Conservation (phyloP, 1,284 basidiomycete species). For the Sporisorium reilianum region DNA sequence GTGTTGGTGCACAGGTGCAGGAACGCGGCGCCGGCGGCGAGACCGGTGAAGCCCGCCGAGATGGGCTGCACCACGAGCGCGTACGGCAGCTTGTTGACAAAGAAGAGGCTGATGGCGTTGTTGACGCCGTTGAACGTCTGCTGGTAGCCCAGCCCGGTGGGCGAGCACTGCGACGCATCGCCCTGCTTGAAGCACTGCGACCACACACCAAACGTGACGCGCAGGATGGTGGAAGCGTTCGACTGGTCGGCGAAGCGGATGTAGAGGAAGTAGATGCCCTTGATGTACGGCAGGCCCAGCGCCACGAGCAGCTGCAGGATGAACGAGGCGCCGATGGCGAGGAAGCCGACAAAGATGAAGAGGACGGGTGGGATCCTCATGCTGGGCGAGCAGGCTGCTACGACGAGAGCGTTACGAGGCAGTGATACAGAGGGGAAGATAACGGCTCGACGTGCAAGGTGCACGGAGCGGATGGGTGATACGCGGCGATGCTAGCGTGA, state of each 20-base stretch:
- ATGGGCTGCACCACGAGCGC: constrained; percentile 62
- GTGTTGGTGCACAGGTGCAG: constrained; percentile 57
- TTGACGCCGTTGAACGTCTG: constrained; percentile 32
- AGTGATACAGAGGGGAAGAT: neutral
- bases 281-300: constrained; percentile 58
- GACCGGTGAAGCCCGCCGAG: constrained; percentile 57
- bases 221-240: constrained; percentile 9
- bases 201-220: constrained; percentile 54
- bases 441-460: constrained; percentile 18
- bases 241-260: constrained; percentile 29
- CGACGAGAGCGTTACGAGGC: neutral
- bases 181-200: constrained; percentile 43
- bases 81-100: constrained; percentile 54
- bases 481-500: neutral
- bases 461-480: constrained; percentile 29
- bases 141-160: constrained; percentile 52
- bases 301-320: constrained; percentile 59
- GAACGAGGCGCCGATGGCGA: constrained; percentile 58
- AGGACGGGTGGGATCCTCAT: constrained; percentile 40
- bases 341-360: constrained; percentile 53
- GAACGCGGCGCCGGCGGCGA: constrained; percentile 57
- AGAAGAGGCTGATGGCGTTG: constrained; percentile 29
- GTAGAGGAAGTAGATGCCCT: constrained; percentile 58
- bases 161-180: constrained; percentile 21
- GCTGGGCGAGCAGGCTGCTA: constrained; percentile 1